These are phyloP conservation scores for Auxenochlorella protothecoides DNA, from an alignment of 139 green algal genomes.

Conservation along the genomic window DNA sequence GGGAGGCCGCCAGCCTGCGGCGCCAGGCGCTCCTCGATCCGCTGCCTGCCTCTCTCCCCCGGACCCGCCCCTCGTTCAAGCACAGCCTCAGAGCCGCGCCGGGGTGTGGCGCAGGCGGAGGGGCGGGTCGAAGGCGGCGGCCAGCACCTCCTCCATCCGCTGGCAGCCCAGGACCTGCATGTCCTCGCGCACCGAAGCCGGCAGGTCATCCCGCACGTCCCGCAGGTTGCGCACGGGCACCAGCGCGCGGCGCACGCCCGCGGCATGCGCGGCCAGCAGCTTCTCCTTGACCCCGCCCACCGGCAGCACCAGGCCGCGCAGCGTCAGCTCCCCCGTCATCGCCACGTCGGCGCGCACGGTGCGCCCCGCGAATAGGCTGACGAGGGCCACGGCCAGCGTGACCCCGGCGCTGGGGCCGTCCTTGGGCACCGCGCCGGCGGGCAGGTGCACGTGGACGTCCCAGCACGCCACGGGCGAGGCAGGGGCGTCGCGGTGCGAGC, in stretches of 20 bases:
- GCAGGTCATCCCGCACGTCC: slow-evolving; percentile 58
- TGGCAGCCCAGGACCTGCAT: slow-evolving; percentile 25
- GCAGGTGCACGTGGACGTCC: slow-evolving; percentile 89
- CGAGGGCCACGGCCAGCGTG: slow-evolving; percentile 81
- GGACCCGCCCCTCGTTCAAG: no score
- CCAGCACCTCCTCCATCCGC: slow-evolving; percentile 36
- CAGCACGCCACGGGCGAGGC: slow-evolving; percentile 10
- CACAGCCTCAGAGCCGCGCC: slow-evolving; percentile 12
- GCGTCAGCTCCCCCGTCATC: slow-evolving; percentile 83
- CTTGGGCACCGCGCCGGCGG: slow-evolving; percentile 78
- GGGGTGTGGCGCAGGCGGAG: slow-evolving; percentile 14
- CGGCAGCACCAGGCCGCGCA: slow-evolving; percentile 86
- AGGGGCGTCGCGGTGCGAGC: not conserved
- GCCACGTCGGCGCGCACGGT: slow-evolving; percentile 41
- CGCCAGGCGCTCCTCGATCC: no score
- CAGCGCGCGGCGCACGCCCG: slow-evolving; percentile 50
- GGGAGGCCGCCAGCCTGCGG: no score
- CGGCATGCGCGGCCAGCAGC: slow-evolving; percentile 62
- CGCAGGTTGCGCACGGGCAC: slow-evolving; percentile 79
- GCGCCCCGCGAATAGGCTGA: slow-evolving; percentile 70
- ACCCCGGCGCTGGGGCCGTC: slow-evolving; percentile 84
- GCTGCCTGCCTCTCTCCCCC: no score
- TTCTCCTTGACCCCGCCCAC: slow-evolving; percentile 94
- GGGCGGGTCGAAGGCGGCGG: slow-evolving; percentile 44
- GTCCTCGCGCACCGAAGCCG: slow-evolving; percentile 11